These are phyloP conservation scores for Hyparrhenia diplandra DNA, from an alignment of 176 grass and related monocot genomes.

Conservation along the genomic window DNA sequence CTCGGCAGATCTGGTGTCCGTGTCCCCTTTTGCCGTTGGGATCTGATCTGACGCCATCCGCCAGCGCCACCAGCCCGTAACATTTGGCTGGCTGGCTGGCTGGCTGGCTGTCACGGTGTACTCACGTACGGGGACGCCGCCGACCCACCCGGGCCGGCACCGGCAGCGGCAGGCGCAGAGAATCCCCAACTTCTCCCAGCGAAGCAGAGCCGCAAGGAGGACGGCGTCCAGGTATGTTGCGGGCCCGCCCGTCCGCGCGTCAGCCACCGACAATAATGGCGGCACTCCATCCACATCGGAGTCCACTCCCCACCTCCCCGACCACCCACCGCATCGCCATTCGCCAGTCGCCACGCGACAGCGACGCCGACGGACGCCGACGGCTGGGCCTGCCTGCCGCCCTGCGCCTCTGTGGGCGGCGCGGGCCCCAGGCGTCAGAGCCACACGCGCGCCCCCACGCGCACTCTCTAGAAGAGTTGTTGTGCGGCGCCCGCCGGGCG, in stretches of 20 bases:
- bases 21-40: conserved; percentile 7
- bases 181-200: conserved; percentile 32
- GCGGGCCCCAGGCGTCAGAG: not conserved
- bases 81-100: not conserved
- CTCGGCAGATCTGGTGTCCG: conserved; percentile 26
- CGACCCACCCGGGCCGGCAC: not conserved
- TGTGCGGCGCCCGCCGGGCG: not conserved
- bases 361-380: conserved; percentile 20
- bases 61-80: not conserved
- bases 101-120: conserved; percentile 10
- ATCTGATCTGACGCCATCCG: conserved; percentile 3
- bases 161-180: not conserved
- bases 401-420: not conserved
- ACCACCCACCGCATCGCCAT: conserved; percentile 26
- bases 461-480: not conserved
- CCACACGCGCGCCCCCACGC: not conserved
- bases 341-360: conserved; percentile 32
- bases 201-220: conserved; percentile 8
- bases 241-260: conserved; percentile 29
- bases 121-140: not conserved
- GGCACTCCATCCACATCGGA: conserved; percentile 31
- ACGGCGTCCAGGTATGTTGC: conserved; percentile 4
- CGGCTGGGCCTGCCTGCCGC: conserved; percentile 1
- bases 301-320: not conserved
- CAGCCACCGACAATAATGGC: conserved; percentile 51